phyloP scores from a whole-genome alignment of 176 grass and related monocot genomes.

The Echinochloa phyllopogon region DNA sequence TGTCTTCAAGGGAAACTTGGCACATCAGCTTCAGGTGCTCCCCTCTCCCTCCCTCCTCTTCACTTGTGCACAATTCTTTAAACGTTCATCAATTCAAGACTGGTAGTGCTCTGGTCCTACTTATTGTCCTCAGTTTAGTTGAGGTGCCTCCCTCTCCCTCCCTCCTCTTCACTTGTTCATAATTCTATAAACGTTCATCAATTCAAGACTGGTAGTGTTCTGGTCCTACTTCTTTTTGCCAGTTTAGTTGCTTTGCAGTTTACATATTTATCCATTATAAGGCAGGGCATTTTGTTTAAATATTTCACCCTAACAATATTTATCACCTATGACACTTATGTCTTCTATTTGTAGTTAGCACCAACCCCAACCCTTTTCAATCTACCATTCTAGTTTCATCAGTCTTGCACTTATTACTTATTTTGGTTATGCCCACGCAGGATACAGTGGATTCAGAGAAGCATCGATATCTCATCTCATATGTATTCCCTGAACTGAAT shows the following conservation, averaged over 20 bases:
- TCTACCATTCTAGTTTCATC: neutral
- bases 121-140: too few species aligned
- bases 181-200: too few species aligned
- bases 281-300: neutral
- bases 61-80: too few species aligned
- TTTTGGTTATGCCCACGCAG: neutral
- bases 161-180: too few species aligned
- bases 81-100: too few species aligned
- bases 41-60: neutral
- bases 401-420: neutral
- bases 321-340: neutral
- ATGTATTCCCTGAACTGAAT: slow-evolving; percentile 33
- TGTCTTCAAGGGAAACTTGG: slow-evolving; percentile 52
- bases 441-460: slow-evolving; percentile 20
- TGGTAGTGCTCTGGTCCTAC: too few species aligned
- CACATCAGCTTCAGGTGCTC: slow-evolving; percentile 22
- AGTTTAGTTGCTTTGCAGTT: too few species aligned
- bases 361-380: neutral
- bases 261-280: too few species aligned
- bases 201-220: too few species aligned
- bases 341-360: too few species aligned
- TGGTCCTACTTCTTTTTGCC: too few species aligned
- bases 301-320: neutral
- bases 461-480: neutral
- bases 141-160: neutral